Conservation (phyloP, 2,329 filamentous ascomycete genomes). For the Xylariaceae sp. region DNA sequence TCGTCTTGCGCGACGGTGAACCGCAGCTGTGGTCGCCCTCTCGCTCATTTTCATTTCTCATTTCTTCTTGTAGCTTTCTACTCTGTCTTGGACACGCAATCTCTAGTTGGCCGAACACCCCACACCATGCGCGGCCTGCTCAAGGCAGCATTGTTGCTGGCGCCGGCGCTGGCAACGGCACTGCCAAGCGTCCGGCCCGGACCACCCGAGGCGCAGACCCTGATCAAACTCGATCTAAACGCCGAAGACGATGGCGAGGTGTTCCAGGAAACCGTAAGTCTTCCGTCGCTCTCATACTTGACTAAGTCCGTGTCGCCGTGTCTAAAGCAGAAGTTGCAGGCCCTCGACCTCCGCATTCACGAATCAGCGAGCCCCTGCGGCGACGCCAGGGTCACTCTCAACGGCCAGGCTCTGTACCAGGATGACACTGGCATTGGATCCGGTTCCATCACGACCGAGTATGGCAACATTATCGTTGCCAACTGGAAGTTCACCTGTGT, state of each 20-base stretch:
- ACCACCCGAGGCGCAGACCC: too few relatives aligned
- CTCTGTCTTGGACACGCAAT: background rate
- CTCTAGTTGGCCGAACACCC: conserved; percentile 16
- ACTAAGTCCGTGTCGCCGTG: too few relatives aligned
- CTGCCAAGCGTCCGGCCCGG: conserved; percentile 15
- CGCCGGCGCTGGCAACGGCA: conserved; percentile 27
- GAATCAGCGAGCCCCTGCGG: conserved; percentile 39
- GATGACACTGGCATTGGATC: conserved; percentile 32
- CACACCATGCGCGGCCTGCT: conserved; percentile 27
- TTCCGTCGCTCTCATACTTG: too few relatives aligned
- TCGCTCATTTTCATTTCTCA: conserved; percentile 3
- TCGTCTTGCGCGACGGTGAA: conserved; percentile 3
- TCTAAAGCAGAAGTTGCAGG: conserved; percentile 9
- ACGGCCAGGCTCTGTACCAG: conserved; percentile 35
- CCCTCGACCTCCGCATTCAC: conserved; percentile 36
- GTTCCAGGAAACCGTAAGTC: conserved; percentile 18
- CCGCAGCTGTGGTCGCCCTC: background rate
- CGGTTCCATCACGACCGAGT: conserved; percentile 31
- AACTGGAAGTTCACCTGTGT: conserved; percentile 42
- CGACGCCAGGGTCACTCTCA: conserved; percentile 38
- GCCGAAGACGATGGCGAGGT: conserved; percentile 9
- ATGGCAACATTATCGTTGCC: conserved; percentile 32
- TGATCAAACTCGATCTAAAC: conserved; percentile 19
- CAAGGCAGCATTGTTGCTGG: conserved; percentile 27
- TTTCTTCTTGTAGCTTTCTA: conserved; percentile 2